These are phyloP conservation scores for Mortierella sp. DNA, from an alignment of 371 early-diverging fungal species.

Conservation along the genomic window DNA sequence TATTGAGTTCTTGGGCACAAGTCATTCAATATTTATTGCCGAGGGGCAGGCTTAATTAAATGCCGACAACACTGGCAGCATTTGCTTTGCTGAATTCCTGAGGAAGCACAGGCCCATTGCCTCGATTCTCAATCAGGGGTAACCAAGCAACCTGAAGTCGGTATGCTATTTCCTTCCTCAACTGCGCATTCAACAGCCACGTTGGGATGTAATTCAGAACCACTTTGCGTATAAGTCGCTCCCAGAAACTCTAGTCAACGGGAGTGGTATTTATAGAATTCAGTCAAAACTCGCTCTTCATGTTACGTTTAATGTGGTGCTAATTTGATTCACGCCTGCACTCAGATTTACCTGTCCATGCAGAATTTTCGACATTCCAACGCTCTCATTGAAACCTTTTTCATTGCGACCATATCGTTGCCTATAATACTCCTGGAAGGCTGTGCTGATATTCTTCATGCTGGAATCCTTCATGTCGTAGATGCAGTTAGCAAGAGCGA, in stretches of 20 bases:
- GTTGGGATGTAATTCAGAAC: constrained; percentile 9
- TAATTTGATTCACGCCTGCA: no score
- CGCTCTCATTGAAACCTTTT: neutral
- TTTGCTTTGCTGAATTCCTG: neutral
- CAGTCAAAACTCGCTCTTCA: no score
- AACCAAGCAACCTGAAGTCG: constrained; percentile 12
- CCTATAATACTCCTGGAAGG: constrained; percentile 8
- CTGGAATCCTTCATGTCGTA: neutral
- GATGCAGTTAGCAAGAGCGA: constrained; percentile 17
- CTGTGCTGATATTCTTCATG: neutral
- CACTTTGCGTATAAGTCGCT: constrained; percentile 5
- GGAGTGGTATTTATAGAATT: neutral
- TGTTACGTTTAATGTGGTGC: neutral
- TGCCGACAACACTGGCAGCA: no score
- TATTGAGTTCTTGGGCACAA: no score
- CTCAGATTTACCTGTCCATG: constrained; percentile 12
- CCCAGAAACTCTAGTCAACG: neutral
- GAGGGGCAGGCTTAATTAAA: no score
- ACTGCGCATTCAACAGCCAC: neutral
- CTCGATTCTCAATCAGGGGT: constrained; percentile 13
- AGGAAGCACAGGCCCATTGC: neutral
- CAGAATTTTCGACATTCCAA: neutral
- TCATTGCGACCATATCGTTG: constrained; percentile 4
- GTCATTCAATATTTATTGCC: no score
- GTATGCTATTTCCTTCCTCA: neutral